phyloP scores from a whole-genome alignment of 2,329 filamentous ascomycete genomes.

The Paradendryphiella salina region DNA sequence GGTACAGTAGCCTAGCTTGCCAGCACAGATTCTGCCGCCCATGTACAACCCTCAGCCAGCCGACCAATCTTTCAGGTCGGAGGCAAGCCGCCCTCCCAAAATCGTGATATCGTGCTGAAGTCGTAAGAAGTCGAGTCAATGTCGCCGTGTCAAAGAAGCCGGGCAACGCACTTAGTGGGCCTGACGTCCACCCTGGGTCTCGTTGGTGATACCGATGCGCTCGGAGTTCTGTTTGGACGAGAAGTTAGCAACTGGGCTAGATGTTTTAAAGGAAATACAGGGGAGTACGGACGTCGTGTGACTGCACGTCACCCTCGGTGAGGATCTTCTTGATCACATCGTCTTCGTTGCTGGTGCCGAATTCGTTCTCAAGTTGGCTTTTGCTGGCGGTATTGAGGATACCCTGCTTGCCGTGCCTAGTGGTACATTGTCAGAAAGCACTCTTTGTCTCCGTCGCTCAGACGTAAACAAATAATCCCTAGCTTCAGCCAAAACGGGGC shows the following conservation, averaged over 20 bases:
- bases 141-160: not conserved
- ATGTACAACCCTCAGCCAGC: constrained; percentile 17
- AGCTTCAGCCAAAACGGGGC: not conserved
- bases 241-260: constrained; percentile 6
- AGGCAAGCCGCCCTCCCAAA: not conserved
- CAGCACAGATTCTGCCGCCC: constrained; percentile 20
- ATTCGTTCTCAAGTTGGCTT: constrained; percentile 76
- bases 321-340: constrained; percentile 82
- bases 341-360: constrained; percentile 78
- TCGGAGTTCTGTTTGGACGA: constrained; percentile 41
- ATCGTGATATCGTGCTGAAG: constrained; percentile 26
- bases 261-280: not conserved
- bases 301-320: constrained; percentile 63
- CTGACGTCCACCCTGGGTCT: constrained; percentile 43
- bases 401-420: constrained; percentile 83
- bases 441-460: not conserved
- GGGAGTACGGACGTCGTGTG: constrained; percentile 28
- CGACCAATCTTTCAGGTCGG: constrained; percentile 7
- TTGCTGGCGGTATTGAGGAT: constrained; percentile 77
- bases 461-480: not conserved
- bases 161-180: constrained; percentile 32
- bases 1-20: constrained; percentile 20
- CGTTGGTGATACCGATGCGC: constrained; percentile 51
- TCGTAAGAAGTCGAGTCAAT: constrained; percentile 18
- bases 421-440: not conserved